phyloP scores from a whole-genome alignment of 148 eudicot species.

The Chenopodium quinoa region DNA sequence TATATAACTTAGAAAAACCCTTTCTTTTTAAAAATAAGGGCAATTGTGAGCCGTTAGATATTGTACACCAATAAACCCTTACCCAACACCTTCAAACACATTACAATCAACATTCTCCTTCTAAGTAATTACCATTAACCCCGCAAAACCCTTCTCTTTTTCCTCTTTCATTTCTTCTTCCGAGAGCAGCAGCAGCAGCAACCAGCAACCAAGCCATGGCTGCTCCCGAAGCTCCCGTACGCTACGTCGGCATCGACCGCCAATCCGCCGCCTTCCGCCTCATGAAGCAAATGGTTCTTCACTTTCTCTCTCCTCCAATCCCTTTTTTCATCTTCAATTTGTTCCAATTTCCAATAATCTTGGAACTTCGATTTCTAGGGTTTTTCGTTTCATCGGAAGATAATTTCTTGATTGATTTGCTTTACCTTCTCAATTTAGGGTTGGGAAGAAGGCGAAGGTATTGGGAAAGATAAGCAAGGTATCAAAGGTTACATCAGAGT shows the following conservation, averaged over 20 bases:
- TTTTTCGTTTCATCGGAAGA: neutral
- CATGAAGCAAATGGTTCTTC: slow-evolving; percentile 93
- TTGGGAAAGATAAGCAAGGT: slow-evolving; percentile 96
- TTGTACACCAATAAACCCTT: neutral
- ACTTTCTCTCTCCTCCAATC: neutral
- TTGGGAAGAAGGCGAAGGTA: slow-evolving; percentile 99
- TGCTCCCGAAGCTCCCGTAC: slow-evolving; percentile 74
- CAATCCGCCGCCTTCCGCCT: slow-evolving; percentile 92
- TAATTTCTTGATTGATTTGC: neutral
- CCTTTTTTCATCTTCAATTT: neutral
- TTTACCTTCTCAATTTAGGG: slow-evolving; percentile 43
- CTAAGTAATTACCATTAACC: neutral
- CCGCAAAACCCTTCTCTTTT: slow-evolving; percentile 20
- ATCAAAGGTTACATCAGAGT: slow-evolving; percentile 93
- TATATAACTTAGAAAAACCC: no score
- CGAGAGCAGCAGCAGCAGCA: slow-evolving; percentile 21
- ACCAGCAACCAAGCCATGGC: slow-evolving; percentile 43
- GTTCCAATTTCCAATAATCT: neutral
- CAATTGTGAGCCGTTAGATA: neutral
- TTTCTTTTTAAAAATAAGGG: neutral
- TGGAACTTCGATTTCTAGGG: slow-evolving; percentile 12
- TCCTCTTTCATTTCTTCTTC: neutral
- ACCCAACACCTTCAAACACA: slow-evolving; percentile 13
- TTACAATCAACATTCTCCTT: neutral
- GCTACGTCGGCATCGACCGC: slow-evolving; percentile 78